Conservation (phyloP, 1,284 basidiomycete genomes). For the Malassezia yamatoensis region DNA sequence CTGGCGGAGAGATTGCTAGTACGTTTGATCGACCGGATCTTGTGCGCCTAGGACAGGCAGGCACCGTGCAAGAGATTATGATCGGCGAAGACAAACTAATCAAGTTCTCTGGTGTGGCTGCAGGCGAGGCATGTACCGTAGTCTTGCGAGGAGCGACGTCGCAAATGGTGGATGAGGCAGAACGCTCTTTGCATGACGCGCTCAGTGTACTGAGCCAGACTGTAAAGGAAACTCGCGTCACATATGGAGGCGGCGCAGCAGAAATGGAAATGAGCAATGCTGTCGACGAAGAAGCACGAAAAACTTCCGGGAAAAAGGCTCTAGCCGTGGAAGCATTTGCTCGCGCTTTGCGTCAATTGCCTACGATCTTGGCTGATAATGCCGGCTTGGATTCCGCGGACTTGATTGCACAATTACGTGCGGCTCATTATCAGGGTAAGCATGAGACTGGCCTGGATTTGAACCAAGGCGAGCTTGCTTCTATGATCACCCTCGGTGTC, state of each 20-base stretch:
- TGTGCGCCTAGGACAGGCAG: conserved; percentile 85
- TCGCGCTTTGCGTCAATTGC: conserved; percentile 71
- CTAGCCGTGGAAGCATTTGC: conserved; percentile 87
- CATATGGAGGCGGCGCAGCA: conserved; percentile 89
- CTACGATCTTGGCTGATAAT: conserved; percentile 92
- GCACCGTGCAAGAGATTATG: conserved; percentile 95
- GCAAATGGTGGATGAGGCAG: conserved; percentile 99
- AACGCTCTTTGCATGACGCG: conserved; percentile 92
- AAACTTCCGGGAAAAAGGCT: conserved; percentile 85
- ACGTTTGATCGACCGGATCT: conserved; percentile 90
- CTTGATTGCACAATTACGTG: conserved; percentile 75
- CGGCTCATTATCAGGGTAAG: conserved; percentile 85
- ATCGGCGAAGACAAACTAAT: conserved; percentile 98
- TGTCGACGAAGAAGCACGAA: conserved; percentile 76
- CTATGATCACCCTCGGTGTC: conserved; percentile 76
- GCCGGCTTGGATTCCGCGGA: conserved; percentile 96
- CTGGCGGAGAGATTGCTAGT: conserved; percentile 91
- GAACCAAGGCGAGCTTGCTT: conserved; percentile 70
- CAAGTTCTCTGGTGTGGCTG: conserved; percentile 97
- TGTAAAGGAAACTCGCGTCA: conserved; percentile 86
- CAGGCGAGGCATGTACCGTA: conserved; percentile 96
- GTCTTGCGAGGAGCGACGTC: conserved; percentile 91
- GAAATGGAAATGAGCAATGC: conserved; percentile 96
- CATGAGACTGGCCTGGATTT: conserved; percentile 81
- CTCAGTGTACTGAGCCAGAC: conserved; percentile 95